Percentiles rank a stretch among this genome's conserved stretches.
These are phyloP conservation scores for Achlya hypogyna DNA, from an alignment of 352 stramenopile genomes.

Conservation along the genomic window DNA sequence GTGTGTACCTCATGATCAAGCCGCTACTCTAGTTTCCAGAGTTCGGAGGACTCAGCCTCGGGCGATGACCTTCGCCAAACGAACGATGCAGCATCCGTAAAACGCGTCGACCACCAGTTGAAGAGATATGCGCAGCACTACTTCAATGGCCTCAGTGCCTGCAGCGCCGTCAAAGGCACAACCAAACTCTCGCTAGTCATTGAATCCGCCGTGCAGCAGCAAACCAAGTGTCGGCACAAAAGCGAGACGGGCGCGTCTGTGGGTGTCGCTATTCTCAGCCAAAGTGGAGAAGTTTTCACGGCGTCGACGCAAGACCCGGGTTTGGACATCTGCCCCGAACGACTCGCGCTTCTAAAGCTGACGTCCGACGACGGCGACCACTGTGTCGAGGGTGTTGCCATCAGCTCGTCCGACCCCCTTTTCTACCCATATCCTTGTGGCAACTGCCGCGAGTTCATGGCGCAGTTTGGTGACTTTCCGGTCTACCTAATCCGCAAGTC, in stretches of 20 bases:
- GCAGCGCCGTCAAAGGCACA: not conserved
- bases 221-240: not conserved
- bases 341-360: conserved; percentile 14
- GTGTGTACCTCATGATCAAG: not conserved
- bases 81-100: not conserved
- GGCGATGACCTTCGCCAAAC: not conserved
- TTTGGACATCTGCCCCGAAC: conserved; percentile 12
- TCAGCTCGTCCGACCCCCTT: conserved; percentile 9
- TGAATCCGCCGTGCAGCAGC: conserved; percentile 4
- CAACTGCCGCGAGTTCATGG: conserved; percentile 55
- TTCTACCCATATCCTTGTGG: conserved; percentile 44
- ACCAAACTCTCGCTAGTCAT: conserved; percentile 8
- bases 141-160: not conserved
- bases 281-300: conserved; percentile 7
- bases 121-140: conserved; percentile 11
- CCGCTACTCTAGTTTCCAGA: no score
- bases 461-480: conserved; percentile 60
- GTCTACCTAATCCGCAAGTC: conserved; percentile 52
- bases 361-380: conserved; percentile 11
- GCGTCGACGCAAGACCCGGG: conserved; percentile 6
- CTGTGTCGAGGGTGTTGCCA: conserved; percentile 8
- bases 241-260: conserved; percentile 1
- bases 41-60: not conserved
- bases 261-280: conserved; percentile 12
- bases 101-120: not conserved